Conservation (phyloP, 2,329 filamentous ascomycete genomes). For the Claviceps purpurea region DNA sequence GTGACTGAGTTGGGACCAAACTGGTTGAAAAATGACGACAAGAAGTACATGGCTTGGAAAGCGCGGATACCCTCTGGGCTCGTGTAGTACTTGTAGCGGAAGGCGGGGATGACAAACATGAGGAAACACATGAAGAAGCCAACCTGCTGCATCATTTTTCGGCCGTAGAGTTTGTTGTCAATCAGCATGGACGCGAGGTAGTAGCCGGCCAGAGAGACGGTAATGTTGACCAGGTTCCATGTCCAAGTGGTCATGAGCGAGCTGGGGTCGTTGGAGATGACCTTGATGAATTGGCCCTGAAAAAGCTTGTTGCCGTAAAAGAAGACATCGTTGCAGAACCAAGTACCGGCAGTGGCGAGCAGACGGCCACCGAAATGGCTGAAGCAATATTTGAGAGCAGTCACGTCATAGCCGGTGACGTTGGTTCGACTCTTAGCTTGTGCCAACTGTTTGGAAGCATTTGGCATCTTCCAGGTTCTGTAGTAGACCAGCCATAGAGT, state of each 20-base stretch:
- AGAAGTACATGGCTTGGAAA: conserved; percentile 98
- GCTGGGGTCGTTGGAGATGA: conserved; percentile 54
- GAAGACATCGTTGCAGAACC: conserved; percentile 97
- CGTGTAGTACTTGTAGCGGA: conserved; percentile 77
- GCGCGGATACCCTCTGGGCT: conserved; percentile 54
- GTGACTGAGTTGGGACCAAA: conserved; percentile 94
- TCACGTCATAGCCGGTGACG: conserved; percentile 85
- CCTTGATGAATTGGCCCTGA: conserved; percentile 77
- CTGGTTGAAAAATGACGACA: conserved; percentile 98
- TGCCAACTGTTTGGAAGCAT: conserved; percentile 70
- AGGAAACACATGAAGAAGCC: conserved; percentile 90
- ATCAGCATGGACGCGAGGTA: conserved; percentile 81
- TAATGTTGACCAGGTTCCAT: conserved; percentile 86
- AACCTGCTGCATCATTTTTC: conserved; percentile 91
- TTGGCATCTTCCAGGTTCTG: conserved; percentile 87
- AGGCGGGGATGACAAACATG: conserved; percentile 83
- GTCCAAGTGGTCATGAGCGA: conserved; percentile 80
- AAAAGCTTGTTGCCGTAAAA: conserved; percentile 99
- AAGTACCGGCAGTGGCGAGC: conserved; percentile 72
- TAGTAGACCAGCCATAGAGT: conserved; percentile 95
- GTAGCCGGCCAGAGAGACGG: conserved; percentile 76
- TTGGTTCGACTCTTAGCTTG: conserved; percentile 73
- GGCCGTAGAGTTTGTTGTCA: conserved; percentile 92
- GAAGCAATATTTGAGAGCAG: conserved; percentile 67
- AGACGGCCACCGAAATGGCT: conserved; percentile 76